Evolutionary conservation across 1,284 basidiomycete genomes (phyloP).

Genomic region (Pterulicium gracile): DNA sequence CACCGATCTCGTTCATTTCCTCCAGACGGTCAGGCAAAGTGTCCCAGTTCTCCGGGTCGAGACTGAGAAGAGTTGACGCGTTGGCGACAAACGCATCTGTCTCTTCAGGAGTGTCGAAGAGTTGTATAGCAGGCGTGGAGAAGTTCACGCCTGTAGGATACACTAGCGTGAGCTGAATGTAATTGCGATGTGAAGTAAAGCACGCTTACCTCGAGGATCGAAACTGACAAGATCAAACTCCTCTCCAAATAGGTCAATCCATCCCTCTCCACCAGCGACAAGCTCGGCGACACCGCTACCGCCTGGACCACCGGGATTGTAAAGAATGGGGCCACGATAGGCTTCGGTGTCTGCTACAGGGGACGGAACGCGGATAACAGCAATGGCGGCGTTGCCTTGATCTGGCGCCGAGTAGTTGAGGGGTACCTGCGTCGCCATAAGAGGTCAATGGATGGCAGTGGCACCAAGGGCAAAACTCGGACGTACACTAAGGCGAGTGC

Average conservation of each 20-base stretch:
- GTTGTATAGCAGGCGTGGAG: not conserved
- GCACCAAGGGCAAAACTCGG: not conserved
- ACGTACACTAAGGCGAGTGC: not conserved
- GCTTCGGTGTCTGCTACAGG: conserved; percentile 11
- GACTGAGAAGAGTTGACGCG: not conserved
- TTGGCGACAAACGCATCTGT: not conserved
- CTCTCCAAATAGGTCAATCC: conserved; percentile 13
- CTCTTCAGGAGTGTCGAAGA: not conserved
- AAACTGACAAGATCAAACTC: conserved; percentile 23
- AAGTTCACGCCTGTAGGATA: not conserved
- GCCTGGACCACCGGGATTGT: conserved; percentile 3
- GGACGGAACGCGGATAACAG: conserved; percentile 17
- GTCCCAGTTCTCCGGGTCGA: not conserved
- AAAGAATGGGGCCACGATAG: conserved; percentile 21
- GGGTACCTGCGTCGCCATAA: conserved; percentile 15
- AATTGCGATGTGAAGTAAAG: not conserved
- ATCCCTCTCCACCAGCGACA: not conserved
- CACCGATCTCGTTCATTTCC: not conserved
- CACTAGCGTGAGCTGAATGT: conserved; percentile 12
- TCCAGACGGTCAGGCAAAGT: not conserved
- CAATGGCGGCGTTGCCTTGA: conserved; percentile 17
- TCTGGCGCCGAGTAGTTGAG: conserved; percentile 19
- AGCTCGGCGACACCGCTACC: conserved; percentile 5
- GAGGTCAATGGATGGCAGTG: not conserved
- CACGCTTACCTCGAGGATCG: conserved; percentile 19